Evolutionary conservation across 495 filamentous ascomycete genomes (phyloP).

Genomic region (Pyronema domesticum): DNA sequence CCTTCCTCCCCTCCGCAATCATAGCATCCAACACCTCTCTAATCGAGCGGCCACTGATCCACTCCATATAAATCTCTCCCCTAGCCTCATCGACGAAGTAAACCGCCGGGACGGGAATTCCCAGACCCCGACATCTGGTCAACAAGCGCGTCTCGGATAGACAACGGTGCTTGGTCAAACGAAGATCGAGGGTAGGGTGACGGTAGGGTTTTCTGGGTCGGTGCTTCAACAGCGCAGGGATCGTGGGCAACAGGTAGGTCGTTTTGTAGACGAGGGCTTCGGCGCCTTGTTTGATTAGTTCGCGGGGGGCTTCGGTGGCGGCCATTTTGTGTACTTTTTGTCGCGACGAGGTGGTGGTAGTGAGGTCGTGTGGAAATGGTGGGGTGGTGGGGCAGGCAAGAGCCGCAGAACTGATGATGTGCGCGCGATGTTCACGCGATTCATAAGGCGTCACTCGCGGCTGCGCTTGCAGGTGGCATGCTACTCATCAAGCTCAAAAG

Average conservation of each 20-base stretch:
- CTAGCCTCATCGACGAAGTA: conserved; percentile 26
- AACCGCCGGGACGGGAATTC: conserved; percentile 20
- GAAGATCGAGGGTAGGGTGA: conserved; percentile 74
- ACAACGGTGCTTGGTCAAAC: conserved; percentile 70
- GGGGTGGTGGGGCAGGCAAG: not conserved
- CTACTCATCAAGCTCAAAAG: too few species aligned
- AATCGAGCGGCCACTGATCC: conserved; percentile 59
- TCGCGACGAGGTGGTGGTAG: not conserved
- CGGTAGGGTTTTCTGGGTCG: conserved; percentile 85
- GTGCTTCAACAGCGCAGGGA: conserved; percentile 73
- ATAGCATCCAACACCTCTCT: conserved; percentile 48
- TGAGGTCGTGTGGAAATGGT: not conserved
- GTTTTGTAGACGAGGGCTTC: conserved; percentile 88
- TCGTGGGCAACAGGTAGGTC: conserved; percentile 49
- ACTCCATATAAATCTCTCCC: conserved; percentile 83
- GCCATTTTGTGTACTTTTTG: not conserved
- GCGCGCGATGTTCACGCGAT: too few species aligned
- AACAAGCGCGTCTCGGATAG: conserved; percentile 68
- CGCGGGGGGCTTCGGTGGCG: conserved; percentile 2
- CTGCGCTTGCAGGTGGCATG: too few species aligned
- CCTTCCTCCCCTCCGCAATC: conserved; percentile 32
- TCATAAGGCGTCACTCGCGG: too few species aligned
- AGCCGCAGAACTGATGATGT: not conserved
- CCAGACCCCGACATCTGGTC: conserved; percentile 15
- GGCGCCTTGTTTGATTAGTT: conserved; percentile 72